Conservation (phyloP, 1,139 yeast genomes). For the Saccharomyces hybrid region DNA sequence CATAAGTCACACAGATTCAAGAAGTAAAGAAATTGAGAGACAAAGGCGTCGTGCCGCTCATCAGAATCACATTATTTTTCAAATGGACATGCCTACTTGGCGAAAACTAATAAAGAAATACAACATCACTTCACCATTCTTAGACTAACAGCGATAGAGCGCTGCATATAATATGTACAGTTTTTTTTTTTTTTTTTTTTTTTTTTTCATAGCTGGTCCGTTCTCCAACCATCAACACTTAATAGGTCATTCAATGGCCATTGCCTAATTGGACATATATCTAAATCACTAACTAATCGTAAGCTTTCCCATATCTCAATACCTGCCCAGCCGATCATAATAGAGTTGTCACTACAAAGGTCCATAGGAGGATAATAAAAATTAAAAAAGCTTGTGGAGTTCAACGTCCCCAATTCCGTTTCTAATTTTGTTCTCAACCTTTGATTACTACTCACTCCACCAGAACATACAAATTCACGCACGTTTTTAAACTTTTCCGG, state of each 20-base stretch:
- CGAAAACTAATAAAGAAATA: conserved; percentile 41
- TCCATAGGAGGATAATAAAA: conserved; percentile 62
- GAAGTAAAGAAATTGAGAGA: conserved; percentile 23
- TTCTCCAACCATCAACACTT: conserved; percentile 45
- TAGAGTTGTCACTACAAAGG: conserved; percentile 89
- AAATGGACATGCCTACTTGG: conserved; percentile 65
- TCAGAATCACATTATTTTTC: conserved; percentile 60
- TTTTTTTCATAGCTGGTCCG: conserved; percentile 10
- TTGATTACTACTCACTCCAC: conserved; percentile 85
- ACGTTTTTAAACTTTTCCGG: conserved; percentile 39
- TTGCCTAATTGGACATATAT: conserved; percentile 53
- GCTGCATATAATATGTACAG: background rate
- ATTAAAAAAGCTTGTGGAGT: conserved; percentile 19
- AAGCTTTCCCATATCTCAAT: conserved; percentile 65
- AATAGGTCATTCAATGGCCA: conserved; percentile 61
- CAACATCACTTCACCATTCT: conserved; percentile 46
- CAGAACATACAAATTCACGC: conserved; percentile 68
- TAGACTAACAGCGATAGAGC: conserved; percentile 34
- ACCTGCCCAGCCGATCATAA: conserved; percentile 98
- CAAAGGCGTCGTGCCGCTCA: conserved; percentile 28
- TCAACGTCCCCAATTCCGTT: conserved; percentile 28
- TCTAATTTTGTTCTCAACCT: conserved; percentile 47
- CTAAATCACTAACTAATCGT: conserved; percentile 42
- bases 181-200: background rate
- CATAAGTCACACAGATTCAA: conserved; percentile 15